Evolutionary conservation across 106 monocot species (phyloP).

Genomic region (Dendrobium huoshanense): DNA sequence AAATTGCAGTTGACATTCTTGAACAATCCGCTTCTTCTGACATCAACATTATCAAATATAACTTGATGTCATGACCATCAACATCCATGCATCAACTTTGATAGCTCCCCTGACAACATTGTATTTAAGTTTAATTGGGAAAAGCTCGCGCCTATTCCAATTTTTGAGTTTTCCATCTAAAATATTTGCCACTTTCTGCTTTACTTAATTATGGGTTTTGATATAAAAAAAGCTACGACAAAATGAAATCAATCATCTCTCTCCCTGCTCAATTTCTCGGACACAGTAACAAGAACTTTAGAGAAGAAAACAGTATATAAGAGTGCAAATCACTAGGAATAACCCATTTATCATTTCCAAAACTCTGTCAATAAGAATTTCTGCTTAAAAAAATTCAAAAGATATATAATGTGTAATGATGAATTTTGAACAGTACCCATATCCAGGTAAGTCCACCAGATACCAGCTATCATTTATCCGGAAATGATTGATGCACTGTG

Average conservation of each 20-base stretch:
- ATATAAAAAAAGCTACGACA: too few species aligned
- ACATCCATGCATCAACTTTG: too few species aligned
- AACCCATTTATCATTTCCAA: neutral
- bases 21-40: too few species aligned
- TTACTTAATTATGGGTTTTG: too few species aligned
- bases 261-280: neutral
- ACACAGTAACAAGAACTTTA: neutral
- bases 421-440: constrained; percentile 48
- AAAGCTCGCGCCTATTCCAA: too few species aligned
- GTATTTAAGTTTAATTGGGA: too few species aligned
- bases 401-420: neutral
- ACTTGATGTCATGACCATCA: too few species aligned
- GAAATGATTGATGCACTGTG: constrained; percentile 97
- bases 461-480: constrained; percentile 94
- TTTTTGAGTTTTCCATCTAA: too few species aligned
- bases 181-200: too few species aligned
- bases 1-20: too few species aligned
- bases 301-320: neutral
- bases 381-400: neutral
- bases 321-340: neutral
- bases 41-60: too few species aligned
- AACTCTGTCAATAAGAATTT: neutral
- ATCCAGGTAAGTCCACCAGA: constrained; percentile 96
- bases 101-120: too few species aligned
- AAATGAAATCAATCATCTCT: neutral